A percentile compares a stretch with the other conserved stretches of the same genome.
phyloP scores from a whole-genome alignment of 1,284 basidiomycete genomes.

The Sanghuangporus weigelae region DNA sequence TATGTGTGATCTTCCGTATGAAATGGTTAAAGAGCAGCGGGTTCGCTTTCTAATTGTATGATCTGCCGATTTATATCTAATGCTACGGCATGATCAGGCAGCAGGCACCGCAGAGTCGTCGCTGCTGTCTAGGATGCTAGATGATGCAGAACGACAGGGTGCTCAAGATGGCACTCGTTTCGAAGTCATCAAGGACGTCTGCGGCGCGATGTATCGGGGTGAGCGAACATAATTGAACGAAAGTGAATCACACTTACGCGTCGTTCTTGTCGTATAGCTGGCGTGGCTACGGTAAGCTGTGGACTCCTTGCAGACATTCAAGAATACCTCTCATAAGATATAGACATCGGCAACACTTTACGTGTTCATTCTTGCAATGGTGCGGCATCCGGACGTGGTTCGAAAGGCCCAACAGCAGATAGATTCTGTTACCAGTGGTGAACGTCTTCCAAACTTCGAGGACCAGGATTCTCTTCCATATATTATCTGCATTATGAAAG shows the following conservation, averaged over 20 bases:
- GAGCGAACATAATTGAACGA: background rate
- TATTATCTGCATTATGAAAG: conserved; percentile 15
- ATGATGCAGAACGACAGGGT: conserved; percentile 6
- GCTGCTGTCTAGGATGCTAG: conserved; percentile 7
- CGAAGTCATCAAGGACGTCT: conserved; percentile 9
- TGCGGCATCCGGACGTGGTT: conserved; percentile 23
- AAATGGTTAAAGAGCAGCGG: conserved; percentile 2
- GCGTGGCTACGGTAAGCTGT: conserved; percentile 1
- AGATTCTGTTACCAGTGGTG: conserved; percentile 23
- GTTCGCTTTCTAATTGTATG: background rate
- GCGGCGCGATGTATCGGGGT: conserved; percentile 12
- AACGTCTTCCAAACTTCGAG: conserved; percentile 26
- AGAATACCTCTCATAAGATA: background rate
- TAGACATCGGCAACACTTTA: conserved; percentile 17
- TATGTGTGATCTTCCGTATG: conserved; percentile 4
- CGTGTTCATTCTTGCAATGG: conserved; percentile 27
- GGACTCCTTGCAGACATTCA: background rate
- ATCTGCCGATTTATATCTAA: background rate
- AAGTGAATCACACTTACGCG: background rate
- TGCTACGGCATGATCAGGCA: background rate
- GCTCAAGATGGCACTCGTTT: background rate
- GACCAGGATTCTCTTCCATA: conserved; percentile 25
- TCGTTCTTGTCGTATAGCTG: background rate
- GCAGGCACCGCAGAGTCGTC: conserved; percentile 2
- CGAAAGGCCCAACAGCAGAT: conserved; percentile 24